Percentiles rank a stretch among this genome's conserved stretches.
These are phyloP conservation scores for Lasiodiplodia gonubiensis DNA, from an alignment of 2,329 filamentous ascomycete species.

Conservation along the genomic window DNA sequence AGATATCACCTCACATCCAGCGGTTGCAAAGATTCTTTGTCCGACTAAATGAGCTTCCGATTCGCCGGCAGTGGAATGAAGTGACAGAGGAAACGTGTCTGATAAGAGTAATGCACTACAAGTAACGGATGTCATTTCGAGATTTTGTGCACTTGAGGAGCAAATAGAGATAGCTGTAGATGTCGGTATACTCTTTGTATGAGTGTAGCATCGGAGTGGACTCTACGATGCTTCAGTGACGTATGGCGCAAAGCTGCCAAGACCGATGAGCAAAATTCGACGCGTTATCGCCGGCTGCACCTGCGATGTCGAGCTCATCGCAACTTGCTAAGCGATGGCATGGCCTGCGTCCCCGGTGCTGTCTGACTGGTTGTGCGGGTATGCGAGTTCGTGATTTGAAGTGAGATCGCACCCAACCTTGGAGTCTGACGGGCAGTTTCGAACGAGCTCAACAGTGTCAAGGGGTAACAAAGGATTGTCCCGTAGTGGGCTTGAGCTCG, in stretches of 20 bases:
- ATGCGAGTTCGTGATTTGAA: neutral
- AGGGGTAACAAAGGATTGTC: neutral
- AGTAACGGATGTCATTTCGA: neutral
- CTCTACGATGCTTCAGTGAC: constrained; percentile 4
- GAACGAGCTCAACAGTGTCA: neutral
- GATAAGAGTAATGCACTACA: neutral
- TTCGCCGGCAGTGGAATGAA: neutral
- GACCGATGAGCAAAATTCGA: constrained; percentile 12
- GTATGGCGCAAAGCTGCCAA: neutral
- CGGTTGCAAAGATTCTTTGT: neutral
- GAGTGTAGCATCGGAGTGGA: neutral
- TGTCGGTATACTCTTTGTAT: neutral
- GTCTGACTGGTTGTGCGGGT: neutral
- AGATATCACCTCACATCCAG: neutral
- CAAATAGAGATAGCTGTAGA: too few species aligned
- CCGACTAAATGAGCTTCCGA: neutral
- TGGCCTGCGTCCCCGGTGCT: neutral
- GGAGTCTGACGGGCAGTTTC: neutral
- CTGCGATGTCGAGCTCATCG: too few species aligned
- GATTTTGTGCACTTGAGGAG: neutral
- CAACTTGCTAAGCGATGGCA: neutral
- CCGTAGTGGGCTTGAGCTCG: neutral
- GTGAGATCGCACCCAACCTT: neutral
- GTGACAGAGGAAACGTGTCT: neutral
- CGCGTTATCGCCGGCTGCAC: neutral